A percentile compares a stretch with the other conserved stretches of the same genome.
phyloP scores from a whole-genome alignment of 2,329 filamentous ascomycete species.

The Penicillium sp. region DNA sequence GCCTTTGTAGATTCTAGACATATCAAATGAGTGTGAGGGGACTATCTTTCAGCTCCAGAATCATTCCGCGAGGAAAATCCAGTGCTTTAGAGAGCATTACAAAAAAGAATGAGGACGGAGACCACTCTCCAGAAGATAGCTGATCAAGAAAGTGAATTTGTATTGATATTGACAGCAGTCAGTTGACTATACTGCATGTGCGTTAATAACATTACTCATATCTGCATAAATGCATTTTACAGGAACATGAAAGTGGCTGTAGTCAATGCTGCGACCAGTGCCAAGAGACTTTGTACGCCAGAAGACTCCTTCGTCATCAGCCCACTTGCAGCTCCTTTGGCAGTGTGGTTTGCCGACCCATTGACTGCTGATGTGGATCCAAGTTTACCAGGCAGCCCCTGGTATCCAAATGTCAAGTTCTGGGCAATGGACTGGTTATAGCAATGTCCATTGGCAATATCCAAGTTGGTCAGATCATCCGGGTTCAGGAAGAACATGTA shows the following conservation, averaged over 20 bases:
- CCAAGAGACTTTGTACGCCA: not conserved
- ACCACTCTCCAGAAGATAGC: too few species aligned
- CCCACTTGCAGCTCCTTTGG: constrained; percentile 8
- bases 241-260: not conserved
- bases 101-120: too few species aligned
- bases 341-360: constrained; percentile 9
- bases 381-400: constrained; percentile 44
- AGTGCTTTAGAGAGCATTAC: too few species aligned
- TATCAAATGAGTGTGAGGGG: too few species aligned
- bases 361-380: not conserved
- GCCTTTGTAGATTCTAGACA: too few species aligned
- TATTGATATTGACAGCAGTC: too few species aligned
- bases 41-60: too few species aligned
- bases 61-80: too few species aligned
- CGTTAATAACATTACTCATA: not conserved
- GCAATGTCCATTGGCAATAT: constrained; percentile 67
- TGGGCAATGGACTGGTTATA: constrained; percentile 64
- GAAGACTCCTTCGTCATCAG: not conserved
- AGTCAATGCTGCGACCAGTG: not conserved
- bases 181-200: not conserved
- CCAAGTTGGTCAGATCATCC: constrained; percentile 64
- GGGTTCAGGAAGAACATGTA: constrained; percentile 80
- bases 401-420: constrained; percentile 68
- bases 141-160: too few species aligned
- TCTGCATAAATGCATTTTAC: not conserved